Percentiles rank a stretch among this genome's conserved stretches.
phyloP scores from a whole-genome alignment of 2,329 filamentous ascomycete genomes.

The Pseudocercospora fuligena region DNA sequence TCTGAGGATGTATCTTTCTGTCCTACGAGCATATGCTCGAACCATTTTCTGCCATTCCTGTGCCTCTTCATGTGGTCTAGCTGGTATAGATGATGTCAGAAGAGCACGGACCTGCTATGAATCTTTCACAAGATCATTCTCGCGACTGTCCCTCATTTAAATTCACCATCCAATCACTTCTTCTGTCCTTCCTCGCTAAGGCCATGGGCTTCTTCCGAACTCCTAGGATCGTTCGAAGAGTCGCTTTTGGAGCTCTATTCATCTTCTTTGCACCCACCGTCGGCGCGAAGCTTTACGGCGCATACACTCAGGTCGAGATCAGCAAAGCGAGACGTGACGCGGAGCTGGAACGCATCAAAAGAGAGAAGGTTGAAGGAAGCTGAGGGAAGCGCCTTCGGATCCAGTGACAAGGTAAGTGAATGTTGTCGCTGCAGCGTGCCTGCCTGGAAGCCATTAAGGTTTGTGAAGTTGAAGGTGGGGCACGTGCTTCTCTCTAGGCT shows the following conservation, averaged over 20 bases:
- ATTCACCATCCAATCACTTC: neutral
- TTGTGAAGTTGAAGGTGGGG: neutral
- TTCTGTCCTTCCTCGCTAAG: no score
- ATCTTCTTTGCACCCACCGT: constrained; percentile 21
- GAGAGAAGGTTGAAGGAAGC: constrained; percentile 10
- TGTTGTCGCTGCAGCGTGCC: neutral
- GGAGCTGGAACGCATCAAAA: constrained; percentile 17
- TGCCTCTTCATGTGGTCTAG: neutral
- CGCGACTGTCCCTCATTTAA: neutral
- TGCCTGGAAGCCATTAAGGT: constrained; percentile 9
- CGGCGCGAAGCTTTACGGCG: constrained; percentile 14
- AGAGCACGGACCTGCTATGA: neutral
- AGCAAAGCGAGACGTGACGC: constrained; percentile 20
- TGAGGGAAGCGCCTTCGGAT: neutral
- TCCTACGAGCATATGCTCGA: neutral
- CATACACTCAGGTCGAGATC: constrained; percentile 17
- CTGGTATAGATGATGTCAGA: neutral
- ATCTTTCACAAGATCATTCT: neutral
- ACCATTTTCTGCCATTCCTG: neutral
- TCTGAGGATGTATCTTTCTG: neutral
- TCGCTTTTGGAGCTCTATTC: constrained; percentile 14
- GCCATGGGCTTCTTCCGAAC: neutral
- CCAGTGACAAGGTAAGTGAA: neutral
- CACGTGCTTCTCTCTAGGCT: neutral
- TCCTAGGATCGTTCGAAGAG: constrained; percentile 10